phyloP scores from a whole-genome alignment of 768 basidiomycete species.

The Mycena olivaceomarginata region DNA sequence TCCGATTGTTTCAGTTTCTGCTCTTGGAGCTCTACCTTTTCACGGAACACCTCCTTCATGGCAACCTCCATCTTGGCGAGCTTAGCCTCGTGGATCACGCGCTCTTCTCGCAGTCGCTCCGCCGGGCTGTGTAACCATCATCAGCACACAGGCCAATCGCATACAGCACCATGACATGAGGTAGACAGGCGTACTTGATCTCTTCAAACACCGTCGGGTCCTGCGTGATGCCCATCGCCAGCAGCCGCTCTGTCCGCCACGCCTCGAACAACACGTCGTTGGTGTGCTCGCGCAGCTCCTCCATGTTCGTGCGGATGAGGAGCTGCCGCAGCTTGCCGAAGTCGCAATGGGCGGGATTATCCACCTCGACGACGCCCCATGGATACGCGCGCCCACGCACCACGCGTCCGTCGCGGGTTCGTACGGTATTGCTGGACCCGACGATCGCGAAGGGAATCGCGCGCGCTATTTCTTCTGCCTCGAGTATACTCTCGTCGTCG shows the following conservation, averaged over 20 bases:
- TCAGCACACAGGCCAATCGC: constrained; percentile 18
- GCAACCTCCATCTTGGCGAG: constrained; percentile 99
- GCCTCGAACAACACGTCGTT: constrained; percentile 97
- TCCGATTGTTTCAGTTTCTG: constrained; percentile 99
- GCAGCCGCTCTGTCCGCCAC: constrained; percentile 96
- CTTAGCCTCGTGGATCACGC: constrained; percentile 96
- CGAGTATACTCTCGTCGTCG: constrained; percentile 97
- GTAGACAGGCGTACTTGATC: constrained; percentile 85
- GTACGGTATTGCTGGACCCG: constrained; percentile 90
- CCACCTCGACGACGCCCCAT: constrained; percentile 99
- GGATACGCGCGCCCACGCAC: constrained; percentile 98
- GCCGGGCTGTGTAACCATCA: constrained; percentile 81
- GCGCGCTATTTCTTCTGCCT: constrained; percentile 97
- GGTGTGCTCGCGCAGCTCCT: constrained; percentile 97
- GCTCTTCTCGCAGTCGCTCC: constrained; percentile 96
- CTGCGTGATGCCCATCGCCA: constrained; percentile 98
- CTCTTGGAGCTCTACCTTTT: constrained; percentile 99
- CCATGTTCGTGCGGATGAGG: constrained; percentile 99
- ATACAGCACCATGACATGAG: neutral
- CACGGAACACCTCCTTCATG: constrained; percentile 99
- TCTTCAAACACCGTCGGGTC: constrained; percentile 99
- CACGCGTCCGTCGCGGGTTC: constrained; percentile 89
- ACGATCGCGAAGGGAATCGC: constrained; percentile 99
- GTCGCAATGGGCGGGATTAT: constrained; percentile 99
- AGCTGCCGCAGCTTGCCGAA: constrained; percentile 99